Base-by-base conservation (phyloP, 208 protist species). In the Trypanosoma conorhini region DNA sequence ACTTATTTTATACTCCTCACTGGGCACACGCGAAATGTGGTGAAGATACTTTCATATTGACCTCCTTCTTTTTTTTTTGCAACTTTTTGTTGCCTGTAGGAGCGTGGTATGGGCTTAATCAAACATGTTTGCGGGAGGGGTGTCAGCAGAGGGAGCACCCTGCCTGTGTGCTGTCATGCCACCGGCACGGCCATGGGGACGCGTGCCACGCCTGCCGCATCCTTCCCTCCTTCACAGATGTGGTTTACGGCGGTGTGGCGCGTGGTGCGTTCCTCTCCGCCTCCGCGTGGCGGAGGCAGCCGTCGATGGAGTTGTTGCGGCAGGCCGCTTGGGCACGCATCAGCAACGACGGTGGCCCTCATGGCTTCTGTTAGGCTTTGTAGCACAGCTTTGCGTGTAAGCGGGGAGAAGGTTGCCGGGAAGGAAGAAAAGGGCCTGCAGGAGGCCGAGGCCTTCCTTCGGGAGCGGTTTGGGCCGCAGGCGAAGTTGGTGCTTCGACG, bases 401-500 rank as follows among this genome's bases (percentile, higher is more conserved):
- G n/a, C 40, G 40, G 51, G 40, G 44, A 24, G 26, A 24, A 17
- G 26, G 17, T 22, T 44, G 38, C 10, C 8, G 51, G 30, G 19
- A 26, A 22, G 42, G 54, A 48, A 4, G 30, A 15, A 1, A 57
- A 21, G 28, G 38, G 38, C 35, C 40, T 90, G 3, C 77, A 63
- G 17, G 81, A 83, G 26, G 86, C 91, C 17, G 81, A 92, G 52
- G 62, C 48, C 21, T 50, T 82, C 28, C 61, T 96, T 55, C 78
- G 80, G 35, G 75, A 88, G 50, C 61, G 79, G 33, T 96, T 87
- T 58, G 91, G 91, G 0, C 91, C 88, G 0, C 81, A 93, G 28
- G 88, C 91, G 3, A 92, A 93, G 57, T 33, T 96, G 0, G 76
- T 90, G 28, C 55, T 94, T 35, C 83, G 85, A 33, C 74, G 70